These are phyloP conservation scores for Cardamine chenopodiifolia DNA, from an alignment of 345 rosid genomes.

Conservation along the genomic window DNA sequence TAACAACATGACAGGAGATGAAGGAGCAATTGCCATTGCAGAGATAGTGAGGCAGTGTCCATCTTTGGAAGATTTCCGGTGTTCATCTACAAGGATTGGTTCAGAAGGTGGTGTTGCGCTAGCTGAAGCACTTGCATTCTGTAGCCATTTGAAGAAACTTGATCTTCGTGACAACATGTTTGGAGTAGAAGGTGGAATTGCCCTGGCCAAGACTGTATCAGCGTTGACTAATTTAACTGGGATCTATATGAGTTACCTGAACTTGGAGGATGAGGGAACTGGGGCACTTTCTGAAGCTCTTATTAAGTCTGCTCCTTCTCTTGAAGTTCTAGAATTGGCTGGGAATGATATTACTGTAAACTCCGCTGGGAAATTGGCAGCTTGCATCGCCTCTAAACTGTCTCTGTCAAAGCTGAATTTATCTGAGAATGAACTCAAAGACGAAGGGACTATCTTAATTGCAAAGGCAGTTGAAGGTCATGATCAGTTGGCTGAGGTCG, in stretches of 20 bases:
- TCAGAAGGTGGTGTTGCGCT: constrained; percentile 81
- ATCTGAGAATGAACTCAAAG: constrained; percentile 87
- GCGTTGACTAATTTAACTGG: constrained; percentile 56
- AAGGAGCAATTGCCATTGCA: constrained; percentile 76
- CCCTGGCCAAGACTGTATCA: constrained; percentile 62
- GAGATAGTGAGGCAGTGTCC: constrained; percentile 63
- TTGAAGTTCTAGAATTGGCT: constrained; percentile 83
- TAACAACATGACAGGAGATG: constrained; percentile 93
- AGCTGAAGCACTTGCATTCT: constrained; percentile 63
- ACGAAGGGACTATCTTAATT: constrained; percentile 77
- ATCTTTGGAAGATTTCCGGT: constrained; percentile 69
- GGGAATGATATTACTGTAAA: constrained; percentile 83
- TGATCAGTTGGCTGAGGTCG: constrained; percentile 67
- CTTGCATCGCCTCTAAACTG: constrained; percentile 66
- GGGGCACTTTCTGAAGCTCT: constrained; percentile 65
- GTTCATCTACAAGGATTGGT: constrained; percentile 84
- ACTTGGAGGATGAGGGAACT: constrained; percentile 84
- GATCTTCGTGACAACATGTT: constrained; percentile 95
- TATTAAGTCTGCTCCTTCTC: constrained; percentile 63
- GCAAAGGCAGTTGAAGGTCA: constrained; percentile 72
- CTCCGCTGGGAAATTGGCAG: constrained; percentile 54
- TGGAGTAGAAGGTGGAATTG: constrained; percentile 76
- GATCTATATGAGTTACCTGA: constrained; percentile 79
- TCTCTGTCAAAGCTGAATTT: constrained; percentile 69
- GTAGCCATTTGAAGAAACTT: constrained; percentile 69